A percentile compares a stretch with the other conserved stretches of the same genome.
These are phyloP conservation scores for Malassezia globosa DNA, from an alignment of 1,284 basidiomycete genomes.

Conservation along the genomic window DNA sequence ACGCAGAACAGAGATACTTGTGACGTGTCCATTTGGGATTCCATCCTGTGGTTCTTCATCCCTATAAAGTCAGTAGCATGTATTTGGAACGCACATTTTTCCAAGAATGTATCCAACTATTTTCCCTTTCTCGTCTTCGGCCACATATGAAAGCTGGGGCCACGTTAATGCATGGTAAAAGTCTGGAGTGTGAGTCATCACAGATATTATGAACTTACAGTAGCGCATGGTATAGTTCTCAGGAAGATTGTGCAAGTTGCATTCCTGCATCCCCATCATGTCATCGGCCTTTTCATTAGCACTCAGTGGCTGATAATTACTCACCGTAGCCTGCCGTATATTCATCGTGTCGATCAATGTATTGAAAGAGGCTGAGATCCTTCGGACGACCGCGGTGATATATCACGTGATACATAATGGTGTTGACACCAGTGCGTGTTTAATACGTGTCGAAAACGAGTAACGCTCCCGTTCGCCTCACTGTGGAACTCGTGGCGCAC, in stretches of 20 bases:
- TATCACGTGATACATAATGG: too few species aligned
- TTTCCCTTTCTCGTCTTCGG: constrained; percentile 73
- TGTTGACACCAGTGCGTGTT: too few species aligned
- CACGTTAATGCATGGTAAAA: constrained; percentile 78
- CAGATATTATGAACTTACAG: constrained; percentile 20
- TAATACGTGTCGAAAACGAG: too few species aligned
- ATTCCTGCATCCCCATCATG: constrained; percentile 43
- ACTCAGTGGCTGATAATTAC: constrained; percentile 5
- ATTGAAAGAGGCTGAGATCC: too few species aligned
- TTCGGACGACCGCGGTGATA: too few species aligned
- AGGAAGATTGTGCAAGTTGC: constrained; percentile 45
- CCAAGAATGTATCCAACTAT: constrained; percentile 90
- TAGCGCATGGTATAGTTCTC: constrained; percentile 47
- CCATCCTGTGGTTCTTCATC: constrained; percentile 46
- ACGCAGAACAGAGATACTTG: constrained; percentile 42
- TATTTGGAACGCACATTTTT: constrained; percentile 57
- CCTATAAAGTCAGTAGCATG: constrained; percentile 12
- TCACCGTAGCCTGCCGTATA: constrained; percentile 20
- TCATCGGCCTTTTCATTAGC: constrained; percentile 31
- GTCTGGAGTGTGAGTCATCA: constrained; percentile 53
- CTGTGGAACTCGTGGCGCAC: too few species aligned
- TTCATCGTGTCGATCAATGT: constrained; percentile 17
- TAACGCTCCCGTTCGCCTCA: too few species aligned
- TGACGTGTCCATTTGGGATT: constrained; percentile 46
- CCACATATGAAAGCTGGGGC: constrained; percentile 88